phyloP scores from a whole-genome alignment of 2,329 filamentous ascomycete species.

The Fusarium ambrosium region DNA sequence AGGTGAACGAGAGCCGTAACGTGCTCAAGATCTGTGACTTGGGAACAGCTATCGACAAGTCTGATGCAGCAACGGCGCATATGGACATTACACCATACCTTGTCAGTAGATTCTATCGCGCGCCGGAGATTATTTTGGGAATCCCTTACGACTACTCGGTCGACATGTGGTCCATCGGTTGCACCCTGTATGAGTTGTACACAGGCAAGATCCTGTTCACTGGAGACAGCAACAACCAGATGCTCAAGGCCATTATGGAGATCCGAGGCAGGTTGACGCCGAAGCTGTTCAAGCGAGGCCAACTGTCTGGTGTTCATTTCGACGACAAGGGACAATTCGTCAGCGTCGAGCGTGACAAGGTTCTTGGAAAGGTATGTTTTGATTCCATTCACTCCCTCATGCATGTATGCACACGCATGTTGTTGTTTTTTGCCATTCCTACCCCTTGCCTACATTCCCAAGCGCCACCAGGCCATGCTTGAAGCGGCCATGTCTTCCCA shows the following conservation, averaged over 20 bases:
- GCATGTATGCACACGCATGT: slow-evolving; percentile 14
- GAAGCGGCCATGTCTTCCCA: slow-evolving; percentile 20
- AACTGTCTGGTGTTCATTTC: slow-evolving; percentile 83
- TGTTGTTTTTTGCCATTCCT: slow-evolving; percentile 35
- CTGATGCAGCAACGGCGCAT: slow-evolving; percentile 77
- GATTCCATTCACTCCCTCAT: slow-evolving; percentile 42
- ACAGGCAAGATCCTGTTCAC: slow-evolving; percentile 98
- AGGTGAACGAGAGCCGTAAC: slow-evolving; percentile 85
- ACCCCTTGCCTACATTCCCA: slow-evolving; percentile 33
- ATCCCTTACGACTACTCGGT: slow-evolving; percentile 95
- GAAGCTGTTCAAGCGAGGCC: slow-evolving; percentile 87
- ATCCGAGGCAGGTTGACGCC: slow-evolving; percentile 91
- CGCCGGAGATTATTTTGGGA: slow-evolving; percentile 97
- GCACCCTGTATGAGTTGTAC: slow-evolving; percentile 96
- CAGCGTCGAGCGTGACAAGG: slow-evolving; percentile 87
- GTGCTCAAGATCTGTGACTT: slow-evolving; percentile 95
- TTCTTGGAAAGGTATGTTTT: slow-evolving; percentile 80
- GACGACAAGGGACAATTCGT: slow-evolving; percentile 87
- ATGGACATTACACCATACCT: slow-evolving; percentile 95
- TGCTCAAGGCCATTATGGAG: slow-evolving; percentile 97
- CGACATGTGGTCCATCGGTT: slow-evolving; percentile 98
- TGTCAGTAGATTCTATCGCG: slow-evolving; percentile 96
- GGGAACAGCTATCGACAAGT: slow-evolving; percentile 92
- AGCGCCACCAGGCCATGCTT: slow-evolving; percentile 29
- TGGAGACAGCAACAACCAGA: slow-evolving; percentile 96